phyloP scores from a whole-genome alignment of 2,329 filamentous ascomycete genomes.

The Venturia asperata region DNA sequence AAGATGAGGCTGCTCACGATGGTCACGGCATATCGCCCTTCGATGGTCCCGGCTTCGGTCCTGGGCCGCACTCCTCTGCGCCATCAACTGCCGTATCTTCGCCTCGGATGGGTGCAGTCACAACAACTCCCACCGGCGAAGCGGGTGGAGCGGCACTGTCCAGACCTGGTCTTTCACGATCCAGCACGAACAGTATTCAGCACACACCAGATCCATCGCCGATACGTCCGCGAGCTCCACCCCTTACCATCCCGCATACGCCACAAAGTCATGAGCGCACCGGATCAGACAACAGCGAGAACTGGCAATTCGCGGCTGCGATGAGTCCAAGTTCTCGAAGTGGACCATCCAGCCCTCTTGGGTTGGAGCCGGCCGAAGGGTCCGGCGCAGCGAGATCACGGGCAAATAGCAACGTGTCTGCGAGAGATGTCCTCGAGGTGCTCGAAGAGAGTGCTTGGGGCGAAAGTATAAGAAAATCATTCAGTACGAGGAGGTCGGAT shows the following conservation, averaged over 20 bases:
- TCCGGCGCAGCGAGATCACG: slow-evolving; percentile 42
- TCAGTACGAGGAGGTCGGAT: slow-evolving; percentile 48
- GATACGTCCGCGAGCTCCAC: background rate
- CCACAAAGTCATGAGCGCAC: background rate
- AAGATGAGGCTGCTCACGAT: slow-evolving; percentile 55
- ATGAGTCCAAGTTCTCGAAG: slow-evolving; percentile 9
- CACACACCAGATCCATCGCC: slow-evolving; percentile 18
- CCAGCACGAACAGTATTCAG: slow-evolving; percentile 19
- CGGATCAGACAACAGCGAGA: background rate
- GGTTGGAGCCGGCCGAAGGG: slow-evolving; percentile 10
- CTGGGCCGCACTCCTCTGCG: slow-evolving; percentile 7
- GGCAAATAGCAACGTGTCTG: slow-evolving; percentile 62
- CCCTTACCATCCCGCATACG: background rate
- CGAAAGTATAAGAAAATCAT: slow-evolving; percentile 82
- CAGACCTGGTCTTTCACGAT: background rate
- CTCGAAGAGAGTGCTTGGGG: slow-evolving; percentile 89
- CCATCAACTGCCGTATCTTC: slow-evolving; percentile 13
- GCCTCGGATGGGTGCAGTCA: slow-evolving; percentile 16
- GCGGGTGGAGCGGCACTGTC: background rate
- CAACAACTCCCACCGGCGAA: slow-evolving; percentile 2
- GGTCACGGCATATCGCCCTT: background rate
- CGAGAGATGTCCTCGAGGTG: slow-evolving; percentile 72
- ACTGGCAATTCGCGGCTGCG: slow-evolving; percentile 17
- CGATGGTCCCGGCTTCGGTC: slow-evolving; percentile 11
- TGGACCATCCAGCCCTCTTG: slow-evolving; percentile 4